Evolutionary conservation across 2,329 filamentous ascomycete genomes (phyloP).

Genomic region (Hymenoscyphus infarciens): DNA sequence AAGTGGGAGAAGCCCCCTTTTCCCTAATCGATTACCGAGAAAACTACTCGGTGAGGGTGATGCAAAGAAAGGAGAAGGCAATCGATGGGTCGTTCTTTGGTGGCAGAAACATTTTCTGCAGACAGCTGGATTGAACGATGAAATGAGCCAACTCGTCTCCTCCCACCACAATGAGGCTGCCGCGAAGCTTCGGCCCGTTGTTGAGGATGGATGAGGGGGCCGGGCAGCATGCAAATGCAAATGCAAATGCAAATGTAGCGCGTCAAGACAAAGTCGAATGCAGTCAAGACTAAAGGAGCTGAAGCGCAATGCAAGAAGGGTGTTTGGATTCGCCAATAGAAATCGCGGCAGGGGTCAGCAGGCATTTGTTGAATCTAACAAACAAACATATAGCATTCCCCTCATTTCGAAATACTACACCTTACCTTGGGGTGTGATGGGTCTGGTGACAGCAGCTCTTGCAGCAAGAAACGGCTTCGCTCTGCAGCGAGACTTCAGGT

Average conservation of each 20-base stretch:
- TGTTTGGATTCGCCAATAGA: conserved; percentile 3
- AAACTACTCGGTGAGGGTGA: not conserved
- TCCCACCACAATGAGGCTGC: not conserved
- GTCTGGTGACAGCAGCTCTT: conserved; percentile 1
- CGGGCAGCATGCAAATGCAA: conserved; percentile 2
- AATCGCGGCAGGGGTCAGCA: not conserved
- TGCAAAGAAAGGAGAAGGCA: not conserved
- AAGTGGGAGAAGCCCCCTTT: not conserved
- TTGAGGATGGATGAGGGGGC: not conserved
- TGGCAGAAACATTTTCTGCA: not conserved
- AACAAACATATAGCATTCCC: conserved; percentile 1
- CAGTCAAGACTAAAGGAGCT: not conserved
- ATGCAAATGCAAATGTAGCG: not conserved
- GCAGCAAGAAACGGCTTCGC: not conserved
- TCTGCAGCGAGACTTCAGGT: not conserved
- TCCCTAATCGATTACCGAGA: not conserved
- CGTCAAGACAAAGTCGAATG: not conserved
- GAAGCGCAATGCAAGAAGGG: conserved; percentile 2
- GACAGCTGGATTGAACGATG: not conserved
- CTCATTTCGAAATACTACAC: not conserved
- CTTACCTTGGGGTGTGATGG: not conserved
- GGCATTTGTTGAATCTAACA: not conserved
- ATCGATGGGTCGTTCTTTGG: not conserved
- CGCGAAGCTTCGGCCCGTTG: conserved; percentile 2
- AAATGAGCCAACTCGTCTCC: not conserved